Base-by-base conservation (phyloP, 129 eudicot genomes). In the Kitagawia praeruptora region DNA sequence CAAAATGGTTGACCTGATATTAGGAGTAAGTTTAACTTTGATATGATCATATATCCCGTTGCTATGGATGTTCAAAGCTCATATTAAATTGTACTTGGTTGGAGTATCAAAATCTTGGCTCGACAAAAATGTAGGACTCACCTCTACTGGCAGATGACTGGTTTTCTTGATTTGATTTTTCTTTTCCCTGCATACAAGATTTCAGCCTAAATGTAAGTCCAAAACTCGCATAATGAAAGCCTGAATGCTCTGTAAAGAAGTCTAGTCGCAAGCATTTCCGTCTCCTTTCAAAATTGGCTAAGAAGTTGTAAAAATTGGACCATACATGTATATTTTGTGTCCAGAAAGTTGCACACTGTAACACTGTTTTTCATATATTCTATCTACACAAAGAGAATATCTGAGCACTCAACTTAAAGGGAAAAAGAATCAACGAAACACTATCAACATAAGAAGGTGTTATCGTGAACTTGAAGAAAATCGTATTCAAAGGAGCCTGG, bases 131-230 rank as follows among this genome's bases (percentile, higher is more conserved):
- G 70, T 4, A 28, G 8, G 40, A 81, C 86, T 79, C 73, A 82
- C 89, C 85, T 77, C 47, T 83, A 75, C 40, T 66, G 8, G 47
- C 79, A 31, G 83, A 27, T 41, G 79, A 34, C 23, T 78, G 81
- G 61, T 86, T 85, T 74, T 91, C 80, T 56, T 77, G 78, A 47
- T 77, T 81, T 34, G 48, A 39, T 76, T 78, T 81, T 70, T 86
- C 90, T 81, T 75, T 83, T 58, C 73, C 88, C 97, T 89, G 87
- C 77, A 82, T n/a, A 80, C 77, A 14, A 25, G 16, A 46, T 27
- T 66, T 58, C 4, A 40, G 18, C 19, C 74, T 21, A 38, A 39
- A 40, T 61, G 11, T 48, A 48, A 48, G 63, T 31, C 28, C 27
- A 75, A 75, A 9, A 51, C 48, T 77, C 27, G 23, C 13, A 56